Conservation (phyloP, 306 rosid species). For the Fagus sylvatica region DNA sequence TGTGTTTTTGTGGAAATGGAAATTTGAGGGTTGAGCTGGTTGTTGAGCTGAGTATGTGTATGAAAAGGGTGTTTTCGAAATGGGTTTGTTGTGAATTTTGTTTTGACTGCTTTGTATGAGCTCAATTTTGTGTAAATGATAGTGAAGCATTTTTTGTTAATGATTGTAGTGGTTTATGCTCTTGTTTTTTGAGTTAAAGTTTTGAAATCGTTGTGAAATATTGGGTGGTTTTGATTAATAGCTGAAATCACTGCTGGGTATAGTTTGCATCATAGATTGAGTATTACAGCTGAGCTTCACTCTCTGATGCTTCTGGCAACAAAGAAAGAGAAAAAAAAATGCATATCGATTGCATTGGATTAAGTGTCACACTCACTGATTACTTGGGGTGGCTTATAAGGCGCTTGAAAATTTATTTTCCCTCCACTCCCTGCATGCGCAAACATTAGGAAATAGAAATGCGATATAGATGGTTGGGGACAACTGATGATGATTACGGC, state of each 20-base stretch:
- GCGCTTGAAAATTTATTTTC: too few species aligned
- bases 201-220: background rate
- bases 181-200: background rate
- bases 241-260: background rate
- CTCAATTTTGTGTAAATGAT: background rate
- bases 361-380: too few species aligned
- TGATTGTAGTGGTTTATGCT: background rate
- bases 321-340: too few species aligned
- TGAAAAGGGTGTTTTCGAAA: background rate
- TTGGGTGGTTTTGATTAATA: background rate
- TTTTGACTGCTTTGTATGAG: slow-evolving; percentile 6
- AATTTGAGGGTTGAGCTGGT: slow-evolving; percentile 1
- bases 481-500: too few species aligned
- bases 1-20: background rate
- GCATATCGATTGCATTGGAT: too few species aligned
- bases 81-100: slow-evolving; percentile 2
- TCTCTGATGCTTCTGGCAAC: background rate
- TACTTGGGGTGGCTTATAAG: too few species aligned
- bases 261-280: background rate
- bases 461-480: too few species aligned
- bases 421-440: too few species aligned
- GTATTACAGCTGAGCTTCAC: background rate
- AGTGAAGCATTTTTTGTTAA: slow-evolving; percentile 13
- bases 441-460: too few species aligned
- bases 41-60: slow-evolving; percentile 1